Conservation (phyloP, 495 filamentous ascomycete species). For the Penicillium herquei region DNA sequence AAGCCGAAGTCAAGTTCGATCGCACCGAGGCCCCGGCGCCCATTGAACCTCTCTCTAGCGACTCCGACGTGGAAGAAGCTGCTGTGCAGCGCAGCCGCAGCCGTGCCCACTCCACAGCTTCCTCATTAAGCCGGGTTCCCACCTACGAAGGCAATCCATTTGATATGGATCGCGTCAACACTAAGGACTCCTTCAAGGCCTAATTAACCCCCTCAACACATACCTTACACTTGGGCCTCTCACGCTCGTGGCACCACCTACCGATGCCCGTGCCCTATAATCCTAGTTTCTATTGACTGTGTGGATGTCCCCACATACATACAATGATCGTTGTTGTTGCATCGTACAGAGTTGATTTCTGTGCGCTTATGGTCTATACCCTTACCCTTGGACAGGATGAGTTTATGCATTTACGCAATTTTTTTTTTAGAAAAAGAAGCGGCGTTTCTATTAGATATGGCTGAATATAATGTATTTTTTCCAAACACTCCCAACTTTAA, state of each 20-base stretch:
- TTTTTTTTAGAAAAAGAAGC: neutral
- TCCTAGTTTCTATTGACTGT: constrained; percentile 10
- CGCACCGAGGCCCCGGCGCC: constrained; percentile 42
- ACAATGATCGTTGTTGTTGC: constrained; percentile 1
- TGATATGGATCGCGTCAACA: constrained; percentile 47
- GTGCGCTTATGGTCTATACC: constrained; percentile 15
- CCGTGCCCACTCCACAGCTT: constrained; percentile 31
- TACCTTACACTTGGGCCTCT: neutral
- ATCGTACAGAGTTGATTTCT: constrained; percentile 1
- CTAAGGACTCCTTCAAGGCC: constrained; percentile 41
- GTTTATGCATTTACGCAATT: constrained; percentile 13
- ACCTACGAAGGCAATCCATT: constrained; percentile 47
- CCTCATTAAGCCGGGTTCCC: constrained; percentile 24
- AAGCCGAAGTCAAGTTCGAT: constrained; percentile 30
- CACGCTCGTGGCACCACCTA: neutral
- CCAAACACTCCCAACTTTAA: neutral
- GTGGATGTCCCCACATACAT: neutral
- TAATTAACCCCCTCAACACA: neutral
- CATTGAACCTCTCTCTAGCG: constrained; percentile 24
- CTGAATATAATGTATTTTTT: neutral
- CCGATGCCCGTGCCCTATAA: constrained; percentile 7
- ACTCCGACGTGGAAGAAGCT: constrained; percentile 18
- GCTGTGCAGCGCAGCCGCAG: constrained; percentile 20
- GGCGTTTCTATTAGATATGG: neutral
- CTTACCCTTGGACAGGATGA: constrained; percentile 6